A percentile compares a stretch with the other conserved stretches of the same genome.
Conservation (phyloP, 768 basidiomycete species). For the Calocybe gangraenosa region DNA sequence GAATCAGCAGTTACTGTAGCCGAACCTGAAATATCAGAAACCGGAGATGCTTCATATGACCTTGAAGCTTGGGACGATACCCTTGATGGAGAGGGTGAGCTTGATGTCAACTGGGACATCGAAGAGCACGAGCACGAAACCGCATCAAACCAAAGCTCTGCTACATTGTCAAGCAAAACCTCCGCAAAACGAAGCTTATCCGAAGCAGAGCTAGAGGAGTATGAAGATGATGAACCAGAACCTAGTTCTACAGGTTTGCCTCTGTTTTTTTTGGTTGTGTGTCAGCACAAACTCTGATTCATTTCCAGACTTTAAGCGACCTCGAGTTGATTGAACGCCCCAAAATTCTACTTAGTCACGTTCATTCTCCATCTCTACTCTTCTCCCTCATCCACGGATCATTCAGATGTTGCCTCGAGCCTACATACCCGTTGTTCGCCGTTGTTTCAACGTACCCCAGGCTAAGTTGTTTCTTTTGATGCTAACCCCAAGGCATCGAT, state of each 20-base stretch:
- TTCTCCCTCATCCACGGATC: no score
- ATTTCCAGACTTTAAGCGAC: slow-evolving; percentile 13
- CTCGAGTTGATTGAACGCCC: slow-evolving; percentile 15
- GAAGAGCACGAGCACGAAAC: slow-evolving; percentile 35
- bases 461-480: slow-evolving; percentile 11
- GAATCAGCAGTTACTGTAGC: slow-evolving; percentile 4
- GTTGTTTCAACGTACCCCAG: no score
- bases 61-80: slow-evolving; percentile 29
- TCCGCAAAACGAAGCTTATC: slow-evolving; percentile 51
- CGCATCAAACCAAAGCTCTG: slow-evolving; percentile 37
- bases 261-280: not conserved
- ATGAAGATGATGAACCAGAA: slow-evolving; percentile 21
- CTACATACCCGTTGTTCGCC: no score
- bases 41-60: slow-evolving; percentile 5
- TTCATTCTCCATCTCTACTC: no score
- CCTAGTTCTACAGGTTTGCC: slow-evolving; percentile 43
- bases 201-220: slow-evolving; percentile 28
- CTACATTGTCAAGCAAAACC: slow-evolving; percentile 53
- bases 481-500: slow-evolving; percentile 3
- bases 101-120: slow-evolving; percentile 39
- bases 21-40: slow-evolving; percentile 7
- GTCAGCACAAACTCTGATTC: not conserved
- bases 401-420: no score
- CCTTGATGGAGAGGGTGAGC: slow-evolving; percentile 43
- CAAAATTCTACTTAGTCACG: no score